A percentile compares a stretch with the other conserved stretches of the same genome.
These are phyloP conservation scores for Rossbeevera mucosa DNA, from an alignment of 768 basidiomycete genomes.

Conservation along the genomic window DNA sequence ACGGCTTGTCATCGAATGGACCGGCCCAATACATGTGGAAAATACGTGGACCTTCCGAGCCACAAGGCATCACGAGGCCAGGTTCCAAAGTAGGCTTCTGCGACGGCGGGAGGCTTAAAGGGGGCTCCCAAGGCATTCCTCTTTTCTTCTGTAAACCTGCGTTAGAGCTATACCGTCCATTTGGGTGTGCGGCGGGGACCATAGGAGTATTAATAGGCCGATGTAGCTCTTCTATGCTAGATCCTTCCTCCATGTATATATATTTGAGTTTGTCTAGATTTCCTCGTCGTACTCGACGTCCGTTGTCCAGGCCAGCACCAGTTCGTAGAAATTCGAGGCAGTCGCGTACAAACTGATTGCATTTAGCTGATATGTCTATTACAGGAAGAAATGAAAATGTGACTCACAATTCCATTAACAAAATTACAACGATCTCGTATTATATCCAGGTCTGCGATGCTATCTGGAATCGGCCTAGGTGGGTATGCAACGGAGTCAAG, in stretches of 20 bases:
- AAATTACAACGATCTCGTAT: constrained; percentile 87
- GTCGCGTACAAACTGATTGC: constrained; percentile 81
- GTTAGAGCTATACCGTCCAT: constrained; percentile 43
- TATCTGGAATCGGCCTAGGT: constrained; percentile 74
- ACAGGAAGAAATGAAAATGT: neutral
- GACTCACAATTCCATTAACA: constrained; percentile 58
- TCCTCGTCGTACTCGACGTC: constrained; percentile 65
- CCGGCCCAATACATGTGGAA: constrained; percentile 99
- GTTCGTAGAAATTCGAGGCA: constrained; percentile 86
- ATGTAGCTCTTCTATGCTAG: constrained; percentile 14
- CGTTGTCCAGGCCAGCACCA: constrained; percentile 81
- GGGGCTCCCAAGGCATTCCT: constrained; percentile 54
- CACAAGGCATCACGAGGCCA: constrained; percentile 50
- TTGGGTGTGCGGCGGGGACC: constrained; percentile 20
- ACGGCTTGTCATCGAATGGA: constrained; percentile 94
- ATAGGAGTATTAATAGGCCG: constrained; percentile 14
- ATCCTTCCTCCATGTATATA: constrained; percentile 58
- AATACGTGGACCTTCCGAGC: constrained; percentile 69
- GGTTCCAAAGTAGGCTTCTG: constrained; percentile 42
- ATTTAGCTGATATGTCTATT: neutral
- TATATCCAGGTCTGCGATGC: constrained; percentile 84
- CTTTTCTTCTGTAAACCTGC: constrained; percentile 55
- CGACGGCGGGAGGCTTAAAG: constrained; percentile 44
- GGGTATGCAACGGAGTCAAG: constrained; percentile 71
- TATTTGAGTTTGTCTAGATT: constrained; percentile 75